Evolutionary conservation across 371 early-diverging fungal genomes (phyloP).

Genomic region (Nematocida ausubeli): DNA sequence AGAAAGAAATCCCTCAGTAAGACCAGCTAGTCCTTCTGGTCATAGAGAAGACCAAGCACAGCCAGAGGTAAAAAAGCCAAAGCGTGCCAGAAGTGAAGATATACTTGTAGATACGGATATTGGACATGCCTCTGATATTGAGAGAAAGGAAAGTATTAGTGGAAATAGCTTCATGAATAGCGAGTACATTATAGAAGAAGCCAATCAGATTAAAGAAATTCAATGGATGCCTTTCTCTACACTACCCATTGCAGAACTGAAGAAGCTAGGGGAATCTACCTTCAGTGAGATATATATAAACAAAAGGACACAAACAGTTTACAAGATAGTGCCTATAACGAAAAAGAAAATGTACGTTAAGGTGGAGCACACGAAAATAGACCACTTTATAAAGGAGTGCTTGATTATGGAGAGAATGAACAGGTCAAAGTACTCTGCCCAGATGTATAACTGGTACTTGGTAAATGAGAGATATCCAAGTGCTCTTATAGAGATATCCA

Average conservation of each 20-base stretch:
- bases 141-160: neutral
- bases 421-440: neutral
- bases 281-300: slow-evolving; percentile 49
- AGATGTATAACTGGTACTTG: slow-evolving; percentile 13
- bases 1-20: neutral
- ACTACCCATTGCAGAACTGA: neutral
- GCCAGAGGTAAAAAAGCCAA: neutral
- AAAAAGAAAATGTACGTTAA: slow-evolving; percentile 22
- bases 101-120: neutral
- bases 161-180: neutral
- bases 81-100: neutral
- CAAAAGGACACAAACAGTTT: neutral
- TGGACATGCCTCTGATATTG: neutral
- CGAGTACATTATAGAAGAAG: neutral
- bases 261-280: slow-evolving; percentile 50
- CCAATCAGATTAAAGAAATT: neutral
- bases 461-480: slow-evolving; percentile 17
- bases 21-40: neutral
- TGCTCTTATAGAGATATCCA: neutral
- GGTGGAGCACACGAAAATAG: slow-evolving; percentile 35
- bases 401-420: slow-evolving; percentile 53
- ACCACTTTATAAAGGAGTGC: slow-evolving; percentile 48
- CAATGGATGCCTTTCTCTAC: neutral
- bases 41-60: no score
- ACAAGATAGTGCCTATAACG: slow-evolving; percentile 40